Percentiles rank a stretch among this genome's conserved stretches.
phyloP scores from a whole-genome alignment of 768 basidiomycete species.

The Calocybe cyanea region DNA sequence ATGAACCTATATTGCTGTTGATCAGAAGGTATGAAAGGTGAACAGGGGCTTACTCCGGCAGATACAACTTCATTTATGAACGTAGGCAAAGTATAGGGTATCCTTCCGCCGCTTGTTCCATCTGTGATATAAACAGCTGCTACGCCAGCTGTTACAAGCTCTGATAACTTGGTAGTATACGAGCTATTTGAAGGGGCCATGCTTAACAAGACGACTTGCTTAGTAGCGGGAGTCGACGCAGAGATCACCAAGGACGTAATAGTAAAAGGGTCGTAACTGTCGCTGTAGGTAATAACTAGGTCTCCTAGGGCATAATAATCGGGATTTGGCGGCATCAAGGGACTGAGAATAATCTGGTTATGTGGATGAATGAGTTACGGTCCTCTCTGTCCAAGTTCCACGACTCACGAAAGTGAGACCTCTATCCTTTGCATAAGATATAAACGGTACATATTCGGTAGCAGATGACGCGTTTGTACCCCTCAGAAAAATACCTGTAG shows the following conservation, averaged over 20 bases:
- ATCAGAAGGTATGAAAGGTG: no score
- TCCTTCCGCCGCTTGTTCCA: no score
- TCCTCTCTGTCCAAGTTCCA: no score
- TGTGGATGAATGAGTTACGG: no score
- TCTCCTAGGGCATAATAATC: slow-evolving; percentile 7
- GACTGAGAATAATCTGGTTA: slow-evolving; percentile 8
- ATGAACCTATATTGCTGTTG: no score
- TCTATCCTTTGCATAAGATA: slow-evolving; percentile 4
- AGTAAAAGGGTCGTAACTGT: slow-evolving; percentile 2
- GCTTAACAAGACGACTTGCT: slow-evolving; percentile 6
- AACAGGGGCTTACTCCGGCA: no score
- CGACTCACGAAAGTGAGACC: slow-evolving; percentile 10
- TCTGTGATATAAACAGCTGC: slow-evolving; percentile 10
- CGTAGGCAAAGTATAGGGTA: no score
- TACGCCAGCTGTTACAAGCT: slow-evolving; percentile 4
- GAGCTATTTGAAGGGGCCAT: slow-evolving; percentile 1
- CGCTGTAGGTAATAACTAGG: slow-evolving; percentile 9
- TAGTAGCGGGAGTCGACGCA: slow-evolving; percentile 7
- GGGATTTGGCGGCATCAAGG: slow-evolving; percentile 1
- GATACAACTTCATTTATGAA: no score
- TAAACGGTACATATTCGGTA: slow-evolving; percentile 1
- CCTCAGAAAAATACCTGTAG: slow-evolving; percentile 9
- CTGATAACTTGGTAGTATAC: slow-evolving; percentile 6
- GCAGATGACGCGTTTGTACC: background rate
- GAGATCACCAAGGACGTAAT: slow-evolving; percentile 1